A percentile compares a stretch with the other conserved stretches of the same genome.
Conservation (phyloP, 2,329 filamentous ascomycete species). For the Scedosporium apiospermum region DNA sequence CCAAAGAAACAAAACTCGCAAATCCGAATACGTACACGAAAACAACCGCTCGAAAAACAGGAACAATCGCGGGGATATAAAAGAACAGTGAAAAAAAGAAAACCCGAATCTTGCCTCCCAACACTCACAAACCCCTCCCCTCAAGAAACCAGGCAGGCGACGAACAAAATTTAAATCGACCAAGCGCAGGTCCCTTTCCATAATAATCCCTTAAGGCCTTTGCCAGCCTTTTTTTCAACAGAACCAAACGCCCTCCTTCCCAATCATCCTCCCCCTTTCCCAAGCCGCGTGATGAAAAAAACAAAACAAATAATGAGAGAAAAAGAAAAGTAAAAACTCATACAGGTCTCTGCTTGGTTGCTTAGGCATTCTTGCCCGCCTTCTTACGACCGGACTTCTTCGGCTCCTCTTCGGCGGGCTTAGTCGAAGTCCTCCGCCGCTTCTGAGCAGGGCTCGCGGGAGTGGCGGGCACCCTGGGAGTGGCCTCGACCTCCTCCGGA, state of each 20-base stretch:
- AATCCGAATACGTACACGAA: background rate
- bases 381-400: constrained; percentile 54
- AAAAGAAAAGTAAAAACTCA: background rate
- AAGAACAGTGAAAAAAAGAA: too few species aligned
- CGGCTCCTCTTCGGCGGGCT: constrained; percentile 47
- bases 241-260: background rate
- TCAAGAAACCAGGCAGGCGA: background rate
- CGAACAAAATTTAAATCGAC: background rate
- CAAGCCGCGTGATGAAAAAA: background rate
- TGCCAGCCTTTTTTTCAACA: background rate
- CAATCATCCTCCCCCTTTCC: background rate
- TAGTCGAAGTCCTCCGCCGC: constrained; percentile 47
- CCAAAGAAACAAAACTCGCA: background rate
- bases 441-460: constrained; percentile 53
- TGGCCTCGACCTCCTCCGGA: constrained; percentile 22
- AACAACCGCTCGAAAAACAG: background rate
- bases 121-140: background rate
- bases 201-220: background rate
- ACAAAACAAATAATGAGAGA: background rate
- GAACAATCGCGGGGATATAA: background rate
- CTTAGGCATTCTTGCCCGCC: constrained; percentile 26
- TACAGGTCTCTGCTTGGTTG: background rate
- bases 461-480: constrained; percentile 26
- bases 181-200: background rate
- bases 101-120: background rate